phyloP scores from a whole-genome alignment of 768 basidiomycete genomes.

The Tulasnella calospora region DNA sequence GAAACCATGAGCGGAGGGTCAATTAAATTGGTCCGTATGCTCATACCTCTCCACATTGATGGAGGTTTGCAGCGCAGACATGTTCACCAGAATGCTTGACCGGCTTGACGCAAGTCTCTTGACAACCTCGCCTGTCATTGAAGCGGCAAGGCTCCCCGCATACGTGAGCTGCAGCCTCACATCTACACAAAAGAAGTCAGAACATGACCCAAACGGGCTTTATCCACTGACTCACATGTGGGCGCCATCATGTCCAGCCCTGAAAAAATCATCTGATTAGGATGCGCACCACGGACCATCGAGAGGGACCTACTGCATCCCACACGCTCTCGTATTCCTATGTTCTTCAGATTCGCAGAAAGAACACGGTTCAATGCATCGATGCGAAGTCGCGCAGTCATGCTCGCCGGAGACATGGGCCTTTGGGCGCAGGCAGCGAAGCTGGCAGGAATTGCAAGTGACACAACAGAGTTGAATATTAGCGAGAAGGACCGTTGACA shows the following conservation, averaged over 20 bases:
- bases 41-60: conserved; percentile 16
- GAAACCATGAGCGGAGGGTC: not conserved
- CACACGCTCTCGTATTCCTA: not conserved
- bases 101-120: not conserved
- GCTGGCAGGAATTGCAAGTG: not conserved
- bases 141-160: conserved; percentile 9
- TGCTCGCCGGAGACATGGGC: not conserved
- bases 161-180: not conserved
- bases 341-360: not conserved
- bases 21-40: not conserved
- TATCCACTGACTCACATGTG: not conserved
- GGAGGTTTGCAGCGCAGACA: not conserved
- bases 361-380: not conserved
- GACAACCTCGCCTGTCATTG: not conserved
- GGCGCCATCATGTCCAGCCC: conserved; percentile 13
- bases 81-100: not conserved
- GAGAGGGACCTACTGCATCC: not conserved
- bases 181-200: not conserved
- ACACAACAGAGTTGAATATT: conserved; percentile 16
- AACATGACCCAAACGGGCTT: not conserved
- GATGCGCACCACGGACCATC: no score
- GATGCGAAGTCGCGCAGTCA: conserved; percentile 13
- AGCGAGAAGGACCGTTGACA: not conserved
- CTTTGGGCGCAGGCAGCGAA: conserved; percentile 8
- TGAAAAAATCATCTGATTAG: not conserved